Evolutionary conservation across 352 stramenopile species (phyloP).

Genomic region (Phytophthora sansomeana): DNA sequence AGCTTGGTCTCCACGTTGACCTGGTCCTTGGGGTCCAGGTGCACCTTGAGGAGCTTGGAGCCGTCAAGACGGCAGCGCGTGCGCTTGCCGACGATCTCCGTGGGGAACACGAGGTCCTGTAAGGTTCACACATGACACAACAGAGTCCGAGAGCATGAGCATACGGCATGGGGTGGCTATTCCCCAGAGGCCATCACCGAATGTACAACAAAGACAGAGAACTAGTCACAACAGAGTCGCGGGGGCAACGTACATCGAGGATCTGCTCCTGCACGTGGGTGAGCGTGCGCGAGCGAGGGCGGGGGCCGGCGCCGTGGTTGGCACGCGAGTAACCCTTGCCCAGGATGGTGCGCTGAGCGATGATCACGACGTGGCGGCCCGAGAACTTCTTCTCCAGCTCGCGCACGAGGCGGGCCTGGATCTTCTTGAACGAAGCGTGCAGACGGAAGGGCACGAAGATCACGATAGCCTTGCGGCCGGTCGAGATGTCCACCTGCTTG

Average conservation of each 20-base stretch:
- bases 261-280: slow-evolving; percentile 99
- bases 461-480: slow-evolving; percentile 97
- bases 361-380: slow-evolving; percentile 98
- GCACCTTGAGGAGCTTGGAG: slow-evolving; percentile 98
- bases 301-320: slow-evolving; percentile 95
- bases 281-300: slow-evolving; percentile 97
- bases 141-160: slow-evolving; percentile 57
- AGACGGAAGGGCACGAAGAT: slow-evolving; percentile 99
- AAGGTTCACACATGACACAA: slow-evolving; percentile 33
- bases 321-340: slow-evolving; percentile 96
- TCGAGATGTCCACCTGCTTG: slow-evolving; percentile 98
- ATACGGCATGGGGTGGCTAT: slow-evolving; percentile 91
- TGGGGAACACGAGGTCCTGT: slow-evolving; percentile 99
- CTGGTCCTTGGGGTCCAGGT: slow-evolving; percentile 98
- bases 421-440: slow-evolving; percentile 98
- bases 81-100: slow-evolving; percentile 99
- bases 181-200: slow-evolving; percentile 91
- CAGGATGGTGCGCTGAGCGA: slow-evolving; percentile 99
- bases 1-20: slow-evolving; percentile 99
- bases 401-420: slow-evolving; percentile 97
- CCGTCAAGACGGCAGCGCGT: slow-evolving; percentile 97
- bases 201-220: slow-evolving; percentile 40
- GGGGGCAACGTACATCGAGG: slow-evolving; percentile 92
- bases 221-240: slow-evolving; percentile 10
- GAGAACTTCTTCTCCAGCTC: slow-evolving; percentile 99